Percentiles rank a stretch among this genome's conserved stretches.
Evolutionary conservation across 768 basidiomycete species (phyloP).

Genomic region (Leccinum incarnatum): DNA sequence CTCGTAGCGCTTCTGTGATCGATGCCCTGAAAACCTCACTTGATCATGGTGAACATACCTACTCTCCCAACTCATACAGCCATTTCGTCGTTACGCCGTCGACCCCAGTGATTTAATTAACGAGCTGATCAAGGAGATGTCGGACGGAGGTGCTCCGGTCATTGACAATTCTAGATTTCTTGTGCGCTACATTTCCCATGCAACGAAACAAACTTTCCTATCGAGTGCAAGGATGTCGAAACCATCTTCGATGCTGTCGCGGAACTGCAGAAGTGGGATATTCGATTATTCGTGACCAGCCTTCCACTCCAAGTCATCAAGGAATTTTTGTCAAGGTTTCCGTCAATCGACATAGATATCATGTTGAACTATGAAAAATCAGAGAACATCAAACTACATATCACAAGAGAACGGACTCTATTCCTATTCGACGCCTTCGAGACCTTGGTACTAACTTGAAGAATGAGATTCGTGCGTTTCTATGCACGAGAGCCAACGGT

Average conservation of each 20-base stretch:
- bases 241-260: background rate
- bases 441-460: background rate
- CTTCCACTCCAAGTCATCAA: background rate
- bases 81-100: background rate
- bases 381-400: background rate
- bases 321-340: background rate
- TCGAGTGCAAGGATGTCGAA: background rate
- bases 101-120: background rate
- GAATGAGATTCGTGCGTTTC: background rate
- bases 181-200: background rate
- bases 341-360: background rate
- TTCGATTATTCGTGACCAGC: background rate
- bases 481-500: slow-evolving; percentile 5
- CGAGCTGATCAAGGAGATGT: background rate
- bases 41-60: slow-evolving; percentile 1
- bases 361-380: background rate
- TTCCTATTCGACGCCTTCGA: background rate
- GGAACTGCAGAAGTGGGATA: background rate
- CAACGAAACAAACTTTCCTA: too few relatives aligned
- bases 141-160: background rate
- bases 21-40: background rate
- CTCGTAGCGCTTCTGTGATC: slow-evolving; percentile 15
- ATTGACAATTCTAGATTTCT: background rate
- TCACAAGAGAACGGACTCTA: slow-evolving; percentile 1
- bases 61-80: slow-evolving; percentile 9